Base-by-base conservation (phyloP, 164 flowering plant species). In the Magnolia officinalis region DNA sequence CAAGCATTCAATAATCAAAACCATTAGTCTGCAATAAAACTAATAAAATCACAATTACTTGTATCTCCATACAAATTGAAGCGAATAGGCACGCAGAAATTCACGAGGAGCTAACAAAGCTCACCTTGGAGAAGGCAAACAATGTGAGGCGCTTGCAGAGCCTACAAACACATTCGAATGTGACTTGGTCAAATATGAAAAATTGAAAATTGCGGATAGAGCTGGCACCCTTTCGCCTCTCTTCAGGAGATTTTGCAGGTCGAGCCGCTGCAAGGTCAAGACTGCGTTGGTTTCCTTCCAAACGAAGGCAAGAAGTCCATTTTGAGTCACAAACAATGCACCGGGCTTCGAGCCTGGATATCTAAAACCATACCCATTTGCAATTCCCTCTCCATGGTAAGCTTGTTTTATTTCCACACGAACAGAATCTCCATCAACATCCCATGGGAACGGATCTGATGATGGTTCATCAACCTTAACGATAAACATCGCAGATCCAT, bases 311-410 rank as follows among this genome's bases (percentile, higher is more conserved):
- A 95, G 93, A 37, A 90, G 76, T 67, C 89, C 96, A 83, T 84
- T 84, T 70, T 86, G 83, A 73, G 86, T 84, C n/a, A 87, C 92
- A 84, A 84, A 95, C 55, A 93, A 88, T 8, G 97, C 87, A 76
- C 98, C 98, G 50, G 98, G 98, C 78, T 93, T 93, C 18, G 94
- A 85, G n/a, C 98, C 98, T 73, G 98, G 98, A 77, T 95, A 95
- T 80, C 98, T 87, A 73, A 95, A 95, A 45, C 98, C 97, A 85
- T 93, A 93, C 5, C 98, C 98, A 82, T 88, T 91, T 50, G 98
- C 96, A 80, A 93, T 95, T 31, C 98, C 98, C 80, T 95, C 97
- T 63, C 98, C 98, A 31, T n/a, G 23, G 74, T 86, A 95, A 76
- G 91, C 88, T 78, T 84, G 75, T 76, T 80, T 80, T n/a, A 93